Conservation (phyloP, 345 rosid species). For the Salix purpurea region DNA sequence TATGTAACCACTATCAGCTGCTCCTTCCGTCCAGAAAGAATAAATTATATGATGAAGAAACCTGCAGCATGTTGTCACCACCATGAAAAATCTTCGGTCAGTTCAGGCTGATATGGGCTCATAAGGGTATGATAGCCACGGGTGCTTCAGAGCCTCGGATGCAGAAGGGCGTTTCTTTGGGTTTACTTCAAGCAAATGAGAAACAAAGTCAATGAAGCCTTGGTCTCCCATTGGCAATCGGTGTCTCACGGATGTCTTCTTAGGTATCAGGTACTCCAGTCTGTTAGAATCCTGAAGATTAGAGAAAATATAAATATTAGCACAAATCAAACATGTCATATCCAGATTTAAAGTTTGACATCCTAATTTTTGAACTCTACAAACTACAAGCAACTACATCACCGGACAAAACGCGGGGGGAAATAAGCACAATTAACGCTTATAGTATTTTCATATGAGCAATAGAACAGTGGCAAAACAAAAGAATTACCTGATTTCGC, state of each 20-base stretch:
- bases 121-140: slow-evolving; percentile 82
- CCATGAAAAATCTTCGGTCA: slow-evolving; percentile 5
- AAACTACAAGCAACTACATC: background rate
- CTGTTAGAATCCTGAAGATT: slow-evolving; percentile 69
- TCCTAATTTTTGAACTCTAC: background rate
- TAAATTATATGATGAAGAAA: background rate
- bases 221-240: slow-evolving; percentile 97
- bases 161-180: slow-evolving; percentile 94
- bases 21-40: slow-evolving; percentile 20
- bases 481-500: slow-evolving; percentile 68
- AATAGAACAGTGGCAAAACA: background rate
- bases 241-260: slow-evolving; percentile 82
- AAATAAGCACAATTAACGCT: background rate
- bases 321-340: background rate
- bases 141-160: slow-evolving; percentile 82
- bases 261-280: slow-evolving; percentile 84
- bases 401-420: background rate
- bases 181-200: slow-evolving; percentile 80
- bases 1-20: slow-evolving; percentile 15
- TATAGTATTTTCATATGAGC: background rate
- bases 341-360: background rate
- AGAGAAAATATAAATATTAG: background rate
- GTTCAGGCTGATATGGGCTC: slow-evolving; percentile 83
- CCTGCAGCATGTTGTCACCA: slow-evolving; percentile 7
- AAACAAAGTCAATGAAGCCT: slow-evolving; percentile 85